A percentile compares a stretch with the other conserved stretches of the same genome.
Conservation (phyloP, 2,329 filamentous ascomycete species). For the Periconia digitata region DNA sequence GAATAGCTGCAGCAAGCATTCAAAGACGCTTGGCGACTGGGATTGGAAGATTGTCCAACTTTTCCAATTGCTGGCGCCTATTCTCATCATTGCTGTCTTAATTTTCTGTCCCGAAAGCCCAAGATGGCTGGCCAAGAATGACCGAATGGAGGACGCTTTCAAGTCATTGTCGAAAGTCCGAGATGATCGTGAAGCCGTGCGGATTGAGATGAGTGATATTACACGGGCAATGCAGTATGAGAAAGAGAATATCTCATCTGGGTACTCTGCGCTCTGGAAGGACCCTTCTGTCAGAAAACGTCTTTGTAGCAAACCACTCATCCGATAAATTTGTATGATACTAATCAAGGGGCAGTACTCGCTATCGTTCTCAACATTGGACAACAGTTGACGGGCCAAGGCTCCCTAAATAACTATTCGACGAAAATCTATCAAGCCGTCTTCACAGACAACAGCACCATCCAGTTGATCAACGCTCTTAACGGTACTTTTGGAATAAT, state of each 20-base stretch:
- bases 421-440: constrained; percentile 75
- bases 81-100: constrained; percentile 62
- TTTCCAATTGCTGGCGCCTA: constrained; percentile 70
- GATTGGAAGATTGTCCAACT: constrained; percentile 74
- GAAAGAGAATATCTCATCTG: constrained; percentile 65
- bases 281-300: constrained; percentile 69
- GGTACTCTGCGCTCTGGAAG: constrained; percentile 69
- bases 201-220: constrained; percentile 66
- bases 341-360: too few relatives aligned
- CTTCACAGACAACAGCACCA: constrained; percentile 57
- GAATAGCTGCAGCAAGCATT: constrained; percentile 61
- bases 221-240: constrained; percentile 71
- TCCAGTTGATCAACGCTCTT: constrained; percentile 73
- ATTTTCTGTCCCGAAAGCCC: constrained; percentile 67
- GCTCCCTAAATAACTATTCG: constrained; percentile 71
- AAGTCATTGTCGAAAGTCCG: constrained; percentile 61
- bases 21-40: constrained; percentile 64
- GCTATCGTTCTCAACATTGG: constrained; percentile 69
- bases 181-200: constrained; percentile 65
- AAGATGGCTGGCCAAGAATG: constrained; percentile 66
- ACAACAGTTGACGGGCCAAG: constrained; percentile 72
- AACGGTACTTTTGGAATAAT: constrained; percentile 73
- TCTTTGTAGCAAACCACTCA: too few relatives aligned
- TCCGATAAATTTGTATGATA: too few relatives aligned
- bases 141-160: constrained; percentile 63